Conservation (phyloP, 2,329 filamentous ascomycete genomes). For the Stylonectria norvegica region DNA sequence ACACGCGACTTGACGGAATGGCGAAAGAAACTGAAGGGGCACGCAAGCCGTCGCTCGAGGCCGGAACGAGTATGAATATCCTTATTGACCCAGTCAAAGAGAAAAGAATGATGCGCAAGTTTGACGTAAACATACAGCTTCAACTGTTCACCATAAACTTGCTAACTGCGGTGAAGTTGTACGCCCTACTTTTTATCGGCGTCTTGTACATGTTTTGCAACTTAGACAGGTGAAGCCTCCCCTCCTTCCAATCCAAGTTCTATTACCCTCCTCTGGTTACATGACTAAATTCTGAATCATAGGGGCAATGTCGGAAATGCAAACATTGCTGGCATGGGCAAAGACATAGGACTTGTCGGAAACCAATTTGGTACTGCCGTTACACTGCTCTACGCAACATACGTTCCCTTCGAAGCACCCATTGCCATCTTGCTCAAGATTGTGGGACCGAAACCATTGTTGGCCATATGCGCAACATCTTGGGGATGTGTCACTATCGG, state of each 20-base stretch:
- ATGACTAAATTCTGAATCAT: too few relatives aligned
- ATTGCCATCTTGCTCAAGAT: conserved; percentile 30
- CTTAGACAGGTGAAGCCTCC: too few relatives aligned
- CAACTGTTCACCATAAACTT: neutral
- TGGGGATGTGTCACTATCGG: conserved; percentile 20
- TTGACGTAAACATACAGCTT: conserved; percentile 15
- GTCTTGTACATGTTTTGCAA: conserved; percentile 32
- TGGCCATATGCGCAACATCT: conserved; percentile 16
- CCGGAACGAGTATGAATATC: too few relatives aligned
- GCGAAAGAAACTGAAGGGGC: neutral
- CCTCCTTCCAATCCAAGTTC: too few relatives aligned
- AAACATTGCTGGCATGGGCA: conserved; percentile 28
- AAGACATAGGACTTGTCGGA: conserved; percentile 28
- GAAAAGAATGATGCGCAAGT: conserved; percentile 24
- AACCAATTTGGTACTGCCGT: conserved; percentile 30
- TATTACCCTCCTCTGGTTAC: too few relatives aligned
- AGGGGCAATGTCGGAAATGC: conserved; percentile 29
- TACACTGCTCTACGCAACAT: conserved; percentile 28
- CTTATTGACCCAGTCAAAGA: conserved; percentile 16
- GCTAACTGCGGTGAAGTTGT: too few relatives aligned
- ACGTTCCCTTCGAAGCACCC: conserved; percentile 31
- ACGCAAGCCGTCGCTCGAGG: neutral
- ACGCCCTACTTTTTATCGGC: conserved; percentile 17
- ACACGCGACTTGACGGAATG: too few relatives aligned
- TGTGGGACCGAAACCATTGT: conserved; percentile 28